Evolutionary conservation across 2,329 filamentous ascomycete genomes (phyloP), one percentile per base, ranked within the genome.

Genomic region (Fusarium sp.): DNA sequence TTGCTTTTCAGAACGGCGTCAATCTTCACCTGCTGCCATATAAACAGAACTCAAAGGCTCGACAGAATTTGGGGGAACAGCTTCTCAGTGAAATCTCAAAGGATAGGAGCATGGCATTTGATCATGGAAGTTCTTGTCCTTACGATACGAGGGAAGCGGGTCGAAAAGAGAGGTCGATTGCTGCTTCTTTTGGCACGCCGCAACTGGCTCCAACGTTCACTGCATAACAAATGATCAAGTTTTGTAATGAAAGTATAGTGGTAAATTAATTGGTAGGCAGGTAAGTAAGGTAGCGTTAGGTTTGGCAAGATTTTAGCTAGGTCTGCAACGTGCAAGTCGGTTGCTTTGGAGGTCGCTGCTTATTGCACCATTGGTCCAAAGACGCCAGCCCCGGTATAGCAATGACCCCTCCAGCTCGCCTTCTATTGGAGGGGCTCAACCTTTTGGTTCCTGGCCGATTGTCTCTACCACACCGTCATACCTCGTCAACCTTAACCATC

Each of bases 311-410:
- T 40, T 40, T n/a, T n/a, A 40, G 13, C 33, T 35, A n/a, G 37
- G 37, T 40, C 37, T 30, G 30, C 30, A 37, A 13, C 9, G 35
- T 13, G 30, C 30, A 30, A 30, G 18, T 48, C 27, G n/a, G n/a
- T 20, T 46, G 27, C 32, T 53, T 32, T 40, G 9, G 48, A 23
- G 17, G 32, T n/a, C 6, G 41, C 38, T n/a, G 14, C 60, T 38
- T 12, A 55, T 55, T 23, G 33, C 61, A 17, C 44, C 44, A 75
- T 75, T 73, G 73, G 67, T 35, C 63, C 50, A 46, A 69, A 73
- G 61, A 67, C 64, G 61, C 57, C 66, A 73, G 58, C 75, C 75
- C 75, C 75, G 75, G 54, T 77, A 77, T 55, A 77, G 67, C 75
- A 70, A 77, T 77, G 67, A 46, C 75, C 75, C 75, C 71, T 70